Base-by-base conservation (phyloP, 2,329 filamentous ascomycete species). In the Nannizziopsis barbatae region DNA sequence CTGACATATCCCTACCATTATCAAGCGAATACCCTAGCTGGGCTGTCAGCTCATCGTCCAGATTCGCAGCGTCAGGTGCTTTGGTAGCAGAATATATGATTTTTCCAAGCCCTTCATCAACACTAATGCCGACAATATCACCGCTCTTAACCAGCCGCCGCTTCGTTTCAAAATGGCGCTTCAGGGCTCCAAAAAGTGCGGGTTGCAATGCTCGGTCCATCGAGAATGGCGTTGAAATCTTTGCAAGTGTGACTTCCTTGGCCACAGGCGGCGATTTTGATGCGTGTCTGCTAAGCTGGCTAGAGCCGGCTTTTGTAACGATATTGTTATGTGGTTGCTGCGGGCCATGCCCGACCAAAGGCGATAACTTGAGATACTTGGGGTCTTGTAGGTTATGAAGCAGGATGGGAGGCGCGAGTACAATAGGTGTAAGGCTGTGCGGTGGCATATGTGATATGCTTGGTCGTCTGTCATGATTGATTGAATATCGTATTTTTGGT, bases 201-300 rank as follows among this genome's bases (percentile, higher is more conserved):
- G 86, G 85, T 61, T 96, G 89, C 8, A 95, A 76, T 1, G 84
- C 77, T 40, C 86, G 77, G 59, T 96, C 90, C 2, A 85, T 89
- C 0, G 89, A 90, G 6, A 92, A 73, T 0, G 92, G 92, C 0
- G 89, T 95, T 9, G 88, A 83, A 37, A 98, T 80, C 57, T 95
- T 92, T 41, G 90, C 76, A 36, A 98, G 72, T 0, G 85, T 93
- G 46, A 96, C 86, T 60, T 95, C 89, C 55, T 78, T 81, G 0
- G 80, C 80, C 32, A 75, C 65, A 14, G 80, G 80, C 3, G 80
- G 80, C 14, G 71, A 65, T 30, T 71, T 72, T 32, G 53, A 60
- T 45, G 57, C 62, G 51, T 63, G 70, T 51, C 65, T 67, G 59
- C 37, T 43, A 9, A 64, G 69, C 20, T 71, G 63, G 73, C 75